These are phyloP conservation scores for Dissophora globulifera DNA, from an alignment of 192 early-diverging fungal genomes.

Conservation along the genomic window DNA sequence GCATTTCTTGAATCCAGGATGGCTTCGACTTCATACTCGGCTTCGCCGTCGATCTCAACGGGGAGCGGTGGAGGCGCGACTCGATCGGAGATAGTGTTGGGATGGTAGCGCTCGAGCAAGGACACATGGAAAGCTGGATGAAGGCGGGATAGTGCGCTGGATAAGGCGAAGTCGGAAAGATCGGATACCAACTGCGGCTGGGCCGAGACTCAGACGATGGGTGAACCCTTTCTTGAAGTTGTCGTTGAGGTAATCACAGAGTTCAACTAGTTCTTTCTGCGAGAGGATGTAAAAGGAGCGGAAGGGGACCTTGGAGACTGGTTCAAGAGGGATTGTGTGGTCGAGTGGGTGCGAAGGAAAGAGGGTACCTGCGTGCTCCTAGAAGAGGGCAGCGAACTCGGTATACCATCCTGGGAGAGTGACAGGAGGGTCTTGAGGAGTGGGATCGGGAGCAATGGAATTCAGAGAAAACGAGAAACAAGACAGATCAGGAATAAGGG, in stretches of 20 bases:
- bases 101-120: too few species aligned
- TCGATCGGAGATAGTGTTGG: too few species aligned
- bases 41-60: too few species aligned
- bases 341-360: neutral
- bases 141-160: slow-evolving; percentile 8
- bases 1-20: too few species aligned
- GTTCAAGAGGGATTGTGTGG: slow-evolving; percentile 11
- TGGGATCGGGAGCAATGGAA: too few species aligned
- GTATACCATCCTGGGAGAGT: neutral
- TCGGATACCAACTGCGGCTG: too few species aligned
- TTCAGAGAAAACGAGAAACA: too few species aligned
- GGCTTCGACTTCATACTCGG: too few species aligned
- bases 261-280: slow-evolving; percentile 15
- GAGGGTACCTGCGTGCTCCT: neutral
- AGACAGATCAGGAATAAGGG: too few species aligned
- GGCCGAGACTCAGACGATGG: slow-evolving; percentile 3
- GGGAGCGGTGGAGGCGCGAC: too few species aligned
- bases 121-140: too few species aligned
- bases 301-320: neutral
- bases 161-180: too few species aligned
- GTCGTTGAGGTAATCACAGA: slow-evolving; percentile 25
- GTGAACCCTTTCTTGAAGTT: slow-evolving; percentile 16
- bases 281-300: slow-evolving; percentile 25
- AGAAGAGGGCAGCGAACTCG: slow-evolving; percentile 2
- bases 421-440: neutral